A percentile compares a stretch with the other conserved stretches of the same genome.
phyloP scores from a whole-genome alignment of 148 eudicot genomes.

The Camellia sinensis region DNA sequence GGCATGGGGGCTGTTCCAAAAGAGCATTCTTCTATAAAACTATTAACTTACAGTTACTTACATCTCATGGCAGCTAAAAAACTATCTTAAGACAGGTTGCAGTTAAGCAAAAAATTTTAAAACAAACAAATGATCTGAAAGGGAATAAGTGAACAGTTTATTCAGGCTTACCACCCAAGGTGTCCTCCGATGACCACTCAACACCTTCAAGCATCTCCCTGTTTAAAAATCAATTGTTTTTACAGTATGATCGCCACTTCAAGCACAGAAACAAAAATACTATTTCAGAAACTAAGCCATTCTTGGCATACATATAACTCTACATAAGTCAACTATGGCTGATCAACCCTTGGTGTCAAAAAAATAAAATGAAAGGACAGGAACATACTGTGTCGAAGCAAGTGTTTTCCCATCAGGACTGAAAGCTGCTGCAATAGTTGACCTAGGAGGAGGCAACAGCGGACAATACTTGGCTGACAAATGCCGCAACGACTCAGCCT shows the following conservation, averaged over 20 bases:
- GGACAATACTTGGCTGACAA: constrained; percentile 90
- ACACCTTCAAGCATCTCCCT: constrained; percentile 84
- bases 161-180: constrained; percentile 91
- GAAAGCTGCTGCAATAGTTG: constrained; percentile 95
- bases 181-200: constrained; percentile 94
- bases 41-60: neutral
- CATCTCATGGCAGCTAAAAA: neutral
- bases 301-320: neutral
- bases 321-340: neutral
- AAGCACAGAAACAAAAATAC: constrained; percentile 14
- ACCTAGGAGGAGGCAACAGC: constrained; percentile 84
- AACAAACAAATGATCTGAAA: neutral
- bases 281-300: neutral
- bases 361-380: constrained; percentile 7
- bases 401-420: constrained; percentile 91
- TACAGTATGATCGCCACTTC: constrained; percentile 97
- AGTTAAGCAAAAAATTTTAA: neutral
- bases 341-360: neutral
- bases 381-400: constrained; percentile 92
- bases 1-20: neutral
- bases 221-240: constrained; percentile 78
- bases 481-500: constrained; percentile 79
- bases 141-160: neutral
- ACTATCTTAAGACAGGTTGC: neutral
- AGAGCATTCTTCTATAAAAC: neutral